Conservation (phyloP, 257 asterid species). For the Galeopsis tetrahit region DNA sequence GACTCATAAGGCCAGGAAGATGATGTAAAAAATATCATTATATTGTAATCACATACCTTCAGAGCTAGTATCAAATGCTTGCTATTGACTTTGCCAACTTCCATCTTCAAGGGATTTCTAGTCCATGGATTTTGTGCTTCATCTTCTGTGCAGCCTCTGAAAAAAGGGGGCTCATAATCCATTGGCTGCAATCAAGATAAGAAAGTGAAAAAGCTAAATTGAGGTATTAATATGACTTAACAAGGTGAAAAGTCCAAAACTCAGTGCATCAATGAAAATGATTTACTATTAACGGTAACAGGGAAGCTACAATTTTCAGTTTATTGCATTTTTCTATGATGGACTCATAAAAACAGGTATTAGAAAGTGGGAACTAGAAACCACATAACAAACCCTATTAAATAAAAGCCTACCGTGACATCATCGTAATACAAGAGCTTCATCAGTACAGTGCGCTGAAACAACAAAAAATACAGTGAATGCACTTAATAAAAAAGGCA, state of each 20-base stretch:
- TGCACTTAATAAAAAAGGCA: slow-evolving; percentile 28
- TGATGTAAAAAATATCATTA: slow-evolving; percentile 20
- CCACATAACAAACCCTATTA: slow-evolving; percentile 9
- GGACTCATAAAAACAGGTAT: slow-evolving; percentile 26
- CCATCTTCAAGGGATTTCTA: slow-evolving; percentile 83
- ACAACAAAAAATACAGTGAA: slow-evolving; percentile 38
- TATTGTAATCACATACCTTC: slow-evolving; percentile 57
- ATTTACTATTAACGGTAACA: slow-evolving; percentile 23
- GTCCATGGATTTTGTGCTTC: slow-evolving; percentile 84
- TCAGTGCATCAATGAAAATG: slow-evolving; percentile 18
- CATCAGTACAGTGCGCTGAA: slow-evolving; percentile 95
- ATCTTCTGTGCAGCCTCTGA: slow-evolving; percentile 83
- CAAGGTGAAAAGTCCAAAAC: slow-evolving; percentile 8
- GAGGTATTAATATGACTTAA: slow-evolving; percentile 24
- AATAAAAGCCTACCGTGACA: slow-evolving; percentile 69
- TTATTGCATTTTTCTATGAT: background rate
- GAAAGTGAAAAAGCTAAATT: slow-evolving; percentile 19
- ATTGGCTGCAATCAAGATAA: slow-evolving; percentile 70
- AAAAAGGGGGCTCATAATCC: slow-evolving; percentile 97
- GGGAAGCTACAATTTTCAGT: slow-evolving; percentile 1
- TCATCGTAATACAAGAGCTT: slow-evolving; percentile 89
- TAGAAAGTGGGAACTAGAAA: slow-evolving; percentile 1
- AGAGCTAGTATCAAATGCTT: slow-evolving; percentile 84
- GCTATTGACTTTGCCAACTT: slow-evolving; percentile 91
- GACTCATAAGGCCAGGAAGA: slow-evolving; percentile 19